Conservation (phyloP, 2,329 filamentous ascomycete species). For the Arthrobotrys pseudoclavata region DNA sequence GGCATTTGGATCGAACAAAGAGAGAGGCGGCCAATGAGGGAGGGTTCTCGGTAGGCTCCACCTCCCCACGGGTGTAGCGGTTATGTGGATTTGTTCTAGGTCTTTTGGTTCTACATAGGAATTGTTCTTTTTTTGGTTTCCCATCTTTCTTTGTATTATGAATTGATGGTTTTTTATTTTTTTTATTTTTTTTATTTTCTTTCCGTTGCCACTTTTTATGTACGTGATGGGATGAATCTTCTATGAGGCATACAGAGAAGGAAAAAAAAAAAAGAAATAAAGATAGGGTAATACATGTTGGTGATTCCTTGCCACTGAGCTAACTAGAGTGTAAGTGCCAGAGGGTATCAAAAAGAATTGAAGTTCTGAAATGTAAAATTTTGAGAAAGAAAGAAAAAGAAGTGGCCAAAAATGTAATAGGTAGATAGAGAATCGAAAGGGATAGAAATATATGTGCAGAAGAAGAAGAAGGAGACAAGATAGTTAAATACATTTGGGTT, state of each 20-base stretch:
- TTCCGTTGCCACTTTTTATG: slow-evolving; percentile 58
- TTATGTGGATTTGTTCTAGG: slow-evolving; percentile 20
- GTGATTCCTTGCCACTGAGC: slow-evolving; percentile 47
- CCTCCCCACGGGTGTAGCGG: slow-evolving; percentile 54
- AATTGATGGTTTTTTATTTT: neutral
- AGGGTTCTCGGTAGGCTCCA: slow-evolving; percentile 39
- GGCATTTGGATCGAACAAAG: neutral
- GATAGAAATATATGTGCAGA: slow-evolving; percentile 52
- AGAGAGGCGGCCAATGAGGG: slow-evolving; percentile 27
- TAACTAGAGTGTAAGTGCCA: slow-evolving; percentile 49
- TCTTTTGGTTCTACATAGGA: neutral
- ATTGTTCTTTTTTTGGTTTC: slow-evolving; percentile 41
- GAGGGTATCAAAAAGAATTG: slow-evolving; percentile 50
- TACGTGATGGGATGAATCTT: slow-evolving; percentile 54
- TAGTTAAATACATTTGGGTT: slow-evolving; percentile 51
- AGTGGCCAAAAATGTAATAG: slow-evolving; percentile 12
- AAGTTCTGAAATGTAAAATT: slow-evolving; percentile 10
- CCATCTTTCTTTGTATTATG: slow-evolving; percentile 59
- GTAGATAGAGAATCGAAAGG: slow-evolving; percentile 9
- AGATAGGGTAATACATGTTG: slow-evolving; percentile 47
- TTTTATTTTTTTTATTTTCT: slow-evolving; percentile 13
- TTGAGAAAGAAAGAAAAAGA: slow-evolving; percentile 3
- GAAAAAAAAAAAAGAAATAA: slow-evolving; percentile 32
- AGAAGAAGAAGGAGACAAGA: slow-evolving; percentile 32
- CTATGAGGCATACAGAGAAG: slow-evolving; percentile 53